These are phyloP conservation scores for Cynanchum wilfordii DNA, from an alignment of 257 asterid genomes.

Conservation along the genomic window DNA sequence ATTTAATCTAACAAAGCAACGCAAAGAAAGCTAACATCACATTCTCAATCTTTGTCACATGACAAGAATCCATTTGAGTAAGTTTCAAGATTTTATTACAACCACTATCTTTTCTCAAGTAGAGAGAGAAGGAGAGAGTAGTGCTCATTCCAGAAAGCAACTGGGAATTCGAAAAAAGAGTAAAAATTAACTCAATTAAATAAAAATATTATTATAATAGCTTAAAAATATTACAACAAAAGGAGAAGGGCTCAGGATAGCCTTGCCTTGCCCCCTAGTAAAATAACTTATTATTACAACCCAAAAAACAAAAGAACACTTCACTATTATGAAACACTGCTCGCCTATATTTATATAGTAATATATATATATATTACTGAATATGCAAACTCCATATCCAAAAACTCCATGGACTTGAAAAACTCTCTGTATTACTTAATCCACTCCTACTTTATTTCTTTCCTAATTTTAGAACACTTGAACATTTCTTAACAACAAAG, in stretches of 20 bases:
- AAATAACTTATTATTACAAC: neutral
- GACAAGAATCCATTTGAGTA: neutral
- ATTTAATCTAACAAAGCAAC: neutral
- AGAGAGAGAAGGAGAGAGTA: too few relatives aligned
- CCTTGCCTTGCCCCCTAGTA: neutral
- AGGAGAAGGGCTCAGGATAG: neutral
- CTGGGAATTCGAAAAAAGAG: too few relatives aligned
- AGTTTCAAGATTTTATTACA: neutral
- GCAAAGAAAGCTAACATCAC: neutral
- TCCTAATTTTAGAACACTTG: neutral
- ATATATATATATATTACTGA: neutral
- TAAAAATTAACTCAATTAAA: too few relatives aligned
- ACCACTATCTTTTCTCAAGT: too few relatives aligned
- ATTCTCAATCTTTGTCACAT: neutral
- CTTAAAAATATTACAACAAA: neutral
- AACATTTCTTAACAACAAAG: neutral
- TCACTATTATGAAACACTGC: neutral
- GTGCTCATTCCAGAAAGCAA: too few relatives aligned
- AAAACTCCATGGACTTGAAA: conserved; percentile 8
- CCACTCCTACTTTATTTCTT: neutral
- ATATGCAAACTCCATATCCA: conserved; percentile 5
- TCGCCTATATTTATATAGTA: neutral
- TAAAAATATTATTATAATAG: neutral
- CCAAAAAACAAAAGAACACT: neutral
- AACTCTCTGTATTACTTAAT: neutral